phyloP scores from a whole-genome alignment of 129 eudicot species.

The Arctium minus region DNA sequence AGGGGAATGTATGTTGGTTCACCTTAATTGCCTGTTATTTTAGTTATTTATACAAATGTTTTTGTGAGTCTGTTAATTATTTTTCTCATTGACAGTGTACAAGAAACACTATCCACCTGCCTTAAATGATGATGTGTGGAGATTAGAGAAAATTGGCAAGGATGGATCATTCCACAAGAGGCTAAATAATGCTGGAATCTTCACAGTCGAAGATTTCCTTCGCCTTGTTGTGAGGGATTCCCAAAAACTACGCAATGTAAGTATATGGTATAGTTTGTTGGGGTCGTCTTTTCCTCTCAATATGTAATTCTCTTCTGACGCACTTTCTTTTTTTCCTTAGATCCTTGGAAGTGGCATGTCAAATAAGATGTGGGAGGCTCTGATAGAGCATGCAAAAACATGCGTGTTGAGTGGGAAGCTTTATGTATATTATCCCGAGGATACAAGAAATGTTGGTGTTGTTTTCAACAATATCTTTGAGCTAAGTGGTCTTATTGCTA shows the following conservation, averaged over 20 bases:
- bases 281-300: neutral
- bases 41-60: neutral
- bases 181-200: slow-evolving; percentile 62
- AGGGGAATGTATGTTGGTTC: slow-evolving; percentile 75
- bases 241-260: slow-evolving; percentile 60
- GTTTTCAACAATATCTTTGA: slow-evolving; percentile 84
- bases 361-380: slow-evolving; percentile 95
- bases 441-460: slow-evolving; percentile 61
- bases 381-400: slow-evolving; percentile 82
- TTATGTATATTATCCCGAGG: slow-evolving; percentile 74
- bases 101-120: slow-evolving; percentile 95
- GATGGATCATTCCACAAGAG: slow-evolving; percentile 94
- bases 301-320: slow-evolving; percentile 1
- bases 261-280: slow-evolving; percentile 20
- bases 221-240: slow-evolving; percentile 71
- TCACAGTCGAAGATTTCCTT: slow-evolving; percentile 76
- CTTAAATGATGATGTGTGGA: slow-evolving; percentile 83
- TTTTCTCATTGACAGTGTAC: slow-evolving; percentile 48
- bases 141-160: slow-evolving; percentile 93
- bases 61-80: neutral
- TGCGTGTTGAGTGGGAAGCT: slow-evolving; percentile 80
- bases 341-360: slow-evolving; percentile 98
- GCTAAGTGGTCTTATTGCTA: slow-evolving; percentile 76
- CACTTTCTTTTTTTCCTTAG: slow-evolving; percentile 24
- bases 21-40: neutral